These are phyloP conservation scores for Fraxinus dipetala DNA, from an alignment of 305 asterid species.

Conservation along the genomic window DNA sequence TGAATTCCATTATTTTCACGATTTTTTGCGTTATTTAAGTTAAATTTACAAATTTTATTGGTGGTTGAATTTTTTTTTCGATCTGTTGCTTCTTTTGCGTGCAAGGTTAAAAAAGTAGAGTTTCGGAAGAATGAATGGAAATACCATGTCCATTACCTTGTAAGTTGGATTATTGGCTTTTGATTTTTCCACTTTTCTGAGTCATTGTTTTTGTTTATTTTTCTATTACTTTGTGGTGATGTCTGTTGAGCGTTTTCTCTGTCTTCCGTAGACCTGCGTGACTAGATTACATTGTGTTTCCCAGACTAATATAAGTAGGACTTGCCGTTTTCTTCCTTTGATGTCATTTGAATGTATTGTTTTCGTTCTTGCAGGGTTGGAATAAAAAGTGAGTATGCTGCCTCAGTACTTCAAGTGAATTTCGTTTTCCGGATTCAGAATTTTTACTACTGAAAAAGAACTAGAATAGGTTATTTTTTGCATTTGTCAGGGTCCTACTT, in stretches of 20 bases:
- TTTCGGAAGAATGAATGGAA: conserved; percentile 80
- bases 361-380: conserved; percentile 79
- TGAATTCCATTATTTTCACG: neutral
- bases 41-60: neutral
- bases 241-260: neutral
- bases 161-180: conserved; percentile 33
- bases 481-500: conserved; percentile 23
- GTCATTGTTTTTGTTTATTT: conserved; percentile 3
- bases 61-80: neutral
- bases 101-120: conserved; percentile 88
- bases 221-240: conserved; percentile 9
- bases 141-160: conserved; percentile 93
- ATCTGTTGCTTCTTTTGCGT: conserved; percentile 29
- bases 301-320: conserved; percentile 13
- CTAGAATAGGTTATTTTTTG: neutral
- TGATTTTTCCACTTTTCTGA: neutral
- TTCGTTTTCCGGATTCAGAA: conserved; percentile 11
- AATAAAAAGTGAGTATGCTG: conserved; percentile 79
- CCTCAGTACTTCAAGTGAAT: conserved; percentile 21
- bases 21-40: neutral
- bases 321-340: neutral
- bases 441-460: conserved; percentile 13
- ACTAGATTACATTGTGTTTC: neutral
- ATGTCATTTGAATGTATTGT: conserved; percentile 20
- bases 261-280: neutral